phyloP scores from a whole-genome alignment of 2,329 filamentous ascomycete species.

The Lasiodiplodia theobromae region DNA sequence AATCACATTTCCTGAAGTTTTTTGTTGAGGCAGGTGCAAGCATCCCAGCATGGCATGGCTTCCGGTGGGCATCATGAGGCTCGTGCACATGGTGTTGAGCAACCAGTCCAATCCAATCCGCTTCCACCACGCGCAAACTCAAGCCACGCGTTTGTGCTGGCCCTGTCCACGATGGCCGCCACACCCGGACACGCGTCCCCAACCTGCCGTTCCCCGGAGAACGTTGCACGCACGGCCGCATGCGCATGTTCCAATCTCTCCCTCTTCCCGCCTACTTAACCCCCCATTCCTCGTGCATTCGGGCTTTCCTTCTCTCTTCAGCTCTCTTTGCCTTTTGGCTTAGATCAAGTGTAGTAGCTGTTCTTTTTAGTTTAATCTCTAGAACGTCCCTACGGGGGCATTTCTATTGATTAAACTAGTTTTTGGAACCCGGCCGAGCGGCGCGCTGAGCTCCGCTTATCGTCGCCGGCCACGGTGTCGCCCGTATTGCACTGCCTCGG shows the following conservation, averaged over 20 bases:
- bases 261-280: not conserved
- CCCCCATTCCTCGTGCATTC: not conserved
- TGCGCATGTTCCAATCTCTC: not conserved
- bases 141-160: not conserved
- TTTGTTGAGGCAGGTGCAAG: not conserved
- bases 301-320: not conserved
- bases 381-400: not conserved
- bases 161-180: not conserved
- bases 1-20: not conserved
- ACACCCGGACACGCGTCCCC: not conserved
- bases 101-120: too few species aligned
- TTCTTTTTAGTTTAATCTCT: not conserved
- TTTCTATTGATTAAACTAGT: not conserved
- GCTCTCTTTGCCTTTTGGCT: constrained; percentile 6
- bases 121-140: too few species aligned
- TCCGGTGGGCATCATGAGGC: not conserved
- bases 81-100: not conserved
- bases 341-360: constrained; percentile 12
- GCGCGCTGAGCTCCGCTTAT: constrained; percentile 4
- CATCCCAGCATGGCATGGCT: too few species aligned
- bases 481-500: too few species aligned
- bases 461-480: not conserved
- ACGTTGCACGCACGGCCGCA: not conserved
- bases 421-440: not conserved
- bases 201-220: not conserved